phyloP scores from a whole-genome alignment of 495 filamentous ascomycete genomes.

The Physcia stellaris region DNA sequence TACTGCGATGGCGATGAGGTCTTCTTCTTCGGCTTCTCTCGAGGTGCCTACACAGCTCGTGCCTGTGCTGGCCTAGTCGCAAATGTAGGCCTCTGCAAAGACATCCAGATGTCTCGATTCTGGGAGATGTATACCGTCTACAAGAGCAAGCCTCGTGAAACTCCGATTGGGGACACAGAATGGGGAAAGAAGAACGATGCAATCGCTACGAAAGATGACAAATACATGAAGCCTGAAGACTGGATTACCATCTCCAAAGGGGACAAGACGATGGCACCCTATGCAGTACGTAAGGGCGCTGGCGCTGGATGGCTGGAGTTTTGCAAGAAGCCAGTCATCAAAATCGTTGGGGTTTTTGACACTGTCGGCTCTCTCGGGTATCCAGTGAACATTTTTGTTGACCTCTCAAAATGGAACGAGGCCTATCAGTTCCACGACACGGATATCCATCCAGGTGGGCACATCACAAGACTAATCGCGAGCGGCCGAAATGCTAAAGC shows the following conservation, averaged over 20 bases:
- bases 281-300: slow-evolving; percentile 4
- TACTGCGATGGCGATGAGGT: slow-evolving; percentile 41
- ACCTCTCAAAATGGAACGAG: slow-evolving; percentile 1
- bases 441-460: slow-evolving; percentile 16
- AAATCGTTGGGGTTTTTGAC: slow-evolving; percentile 45
- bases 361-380: slow-evolving; percentile 32
- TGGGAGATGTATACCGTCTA: slow-evolving; percentile 16
- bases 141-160: slow-evolving; percentile 33
- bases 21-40: slow-evolving; percentile 46
- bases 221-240: too few relatives aligned
- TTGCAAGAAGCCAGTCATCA: slow-evolving; percentile 19
- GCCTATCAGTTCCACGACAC: slow-evolving; percentile 3
- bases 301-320: neutral
- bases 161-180: slow-evolving; percentile 45
- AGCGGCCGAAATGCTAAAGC: slow-evolving; percentile 13
- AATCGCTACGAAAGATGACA: slow-evolving; percentile 5
- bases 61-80: slow-evolving; percentile 40
- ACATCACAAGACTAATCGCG: slow-evolving; percentile 12
- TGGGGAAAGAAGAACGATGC: slow-evolving; percentile 11
- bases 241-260: too few relatives aligned
- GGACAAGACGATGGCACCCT: too few relatives aligned
- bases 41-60: slow-evolving; percentile 43
- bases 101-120: slow-evolving; percentile 36
- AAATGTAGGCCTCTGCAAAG: slow-evolving; percentile 34
- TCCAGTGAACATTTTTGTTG: neutral